Evolutionary conservation across 164 flowering plant species (phyloP).

Genomic region (Amborella trichopoda): DNA sequence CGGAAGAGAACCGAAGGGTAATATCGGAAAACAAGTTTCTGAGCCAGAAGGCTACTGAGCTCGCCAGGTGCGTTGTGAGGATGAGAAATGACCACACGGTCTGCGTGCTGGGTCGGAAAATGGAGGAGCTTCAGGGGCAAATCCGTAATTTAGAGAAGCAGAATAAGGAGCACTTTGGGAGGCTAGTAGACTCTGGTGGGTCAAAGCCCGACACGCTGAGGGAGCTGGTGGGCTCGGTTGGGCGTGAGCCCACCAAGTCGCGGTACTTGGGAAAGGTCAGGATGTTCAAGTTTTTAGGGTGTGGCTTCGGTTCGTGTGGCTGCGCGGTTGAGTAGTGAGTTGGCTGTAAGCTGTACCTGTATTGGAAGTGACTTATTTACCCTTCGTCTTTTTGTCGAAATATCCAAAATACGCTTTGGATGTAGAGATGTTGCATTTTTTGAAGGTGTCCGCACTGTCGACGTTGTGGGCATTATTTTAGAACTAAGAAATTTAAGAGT

Average conservation of each 20-base stretch:
- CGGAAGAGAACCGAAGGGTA: constrained; percentile 47
- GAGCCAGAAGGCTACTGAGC: constrained; percentile 51
- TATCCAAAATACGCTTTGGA: no score
- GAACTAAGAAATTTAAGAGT: no score
- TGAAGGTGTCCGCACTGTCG: no score
- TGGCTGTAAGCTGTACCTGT: no score
- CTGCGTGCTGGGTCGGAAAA: constrained; percentile 30
- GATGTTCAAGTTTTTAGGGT: not conserved
- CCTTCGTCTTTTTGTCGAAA: no score
- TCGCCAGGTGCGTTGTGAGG: constrained; percentile 53
- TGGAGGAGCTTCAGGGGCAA: constrained; percentile 61
- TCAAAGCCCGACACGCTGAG: not conserved
- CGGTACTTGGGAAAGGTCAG: not conserved
- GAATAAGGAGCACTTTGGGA: constrained; percentile 39
- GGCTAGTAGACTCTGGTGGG: constrained; percentile 10
- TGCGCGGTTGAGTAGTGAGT: not conserved
- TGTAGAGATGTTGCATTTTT: no score
- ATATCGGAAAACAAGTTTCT: constrained; percentile 37
- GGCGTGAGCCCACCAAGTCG: not conserved
- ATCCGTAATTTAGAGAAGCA: constrained; percentile 49
- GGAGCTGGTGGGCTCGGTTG: not conserved
- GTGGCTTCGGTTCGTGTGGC: constrained; percentile 2
- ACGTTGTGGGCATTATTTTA: no score
- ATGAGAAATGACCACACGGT: constrained; percentile 60
- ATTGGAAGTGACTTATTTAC: no score